Evolutionary conservation across 1,139 yeast species (phyloP).

Genomic region (Yamadazyma conglobata): DNA sequence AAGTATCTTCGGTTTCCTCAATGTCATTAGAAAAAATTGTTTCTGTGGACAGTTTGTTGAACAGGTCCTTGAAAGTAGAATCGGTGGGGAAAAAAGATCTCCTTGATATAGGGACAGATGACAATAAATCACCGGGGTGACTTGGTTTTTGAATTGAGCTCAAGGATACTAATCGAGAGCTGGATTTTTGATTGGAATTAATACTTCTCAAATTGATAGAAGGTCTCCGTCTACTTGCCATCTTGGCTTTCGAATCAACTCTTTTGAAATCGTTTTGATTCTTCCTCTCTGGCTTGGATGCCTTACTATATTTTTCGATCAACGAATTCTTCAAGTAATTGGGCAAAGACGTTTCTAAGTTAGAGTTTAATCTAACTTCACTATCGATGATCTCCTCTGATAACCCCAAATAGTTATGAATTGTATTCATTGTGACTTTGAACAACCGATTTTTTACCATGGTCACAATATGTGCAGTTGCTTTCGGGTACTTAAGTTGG

Average conservation of each 20-base stretch:
- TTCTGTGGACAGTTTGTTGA: slow-evolving; percentile 14
- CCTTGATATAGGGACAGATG: slow-evolving; percentile 76
- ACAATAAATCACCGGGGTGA: slow-evolving; percentile 78
- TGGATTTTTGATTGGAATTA: slow-evolving; percentile 12
- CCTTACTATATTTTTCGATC: slow-evolving; percentile 29
- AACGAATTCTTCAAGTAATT: slow-evolving; percentile 59
- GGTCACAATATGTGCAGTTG: slow-evolving; percentile 91
- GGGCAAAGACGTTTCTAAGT: slow-evolving; percentile 48
- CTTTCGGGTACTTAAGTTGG: slow-evolving; percentile 75
- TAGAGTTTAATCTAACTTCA: slow-evolving; percentile 62
- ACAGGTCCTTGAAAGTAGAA: slow-evolving; percentile 5
- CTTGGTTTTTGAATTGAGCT: slow-evolving; percentile 59
- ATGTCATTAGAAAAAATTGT: slow-evolving; percentile 52
- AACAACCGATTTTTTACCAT: slow-evolving; percentile 84
- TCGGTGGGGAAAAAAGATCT: slow-evolving; percentile 26
- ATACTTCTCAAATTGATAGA: slow-evolving; percentile 4
- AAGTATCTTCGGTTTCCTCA: slow-evolving; percentile 75
- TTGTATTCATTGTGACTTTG: slow-evolving; percentile 87
- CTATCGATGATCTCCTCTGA: slow-evolving; percentile 79
- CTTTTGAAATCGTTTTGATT: slow-evolving; percentile 3
- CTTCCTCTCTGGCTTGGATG: neutral
- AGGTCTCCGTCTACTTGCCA: neutral
- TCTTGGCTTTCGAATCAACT: slow-evolving; percentile 2
- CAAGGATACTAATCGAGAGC: slow-evolving; percentile 63
- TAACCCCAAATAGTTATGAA: slow-evolving; percentile 80